Evolutionary conservation across 2,329 filamentous ascomycete genomes (phyloP).

Genomic region (Sarocladium kiliense): DNA sequence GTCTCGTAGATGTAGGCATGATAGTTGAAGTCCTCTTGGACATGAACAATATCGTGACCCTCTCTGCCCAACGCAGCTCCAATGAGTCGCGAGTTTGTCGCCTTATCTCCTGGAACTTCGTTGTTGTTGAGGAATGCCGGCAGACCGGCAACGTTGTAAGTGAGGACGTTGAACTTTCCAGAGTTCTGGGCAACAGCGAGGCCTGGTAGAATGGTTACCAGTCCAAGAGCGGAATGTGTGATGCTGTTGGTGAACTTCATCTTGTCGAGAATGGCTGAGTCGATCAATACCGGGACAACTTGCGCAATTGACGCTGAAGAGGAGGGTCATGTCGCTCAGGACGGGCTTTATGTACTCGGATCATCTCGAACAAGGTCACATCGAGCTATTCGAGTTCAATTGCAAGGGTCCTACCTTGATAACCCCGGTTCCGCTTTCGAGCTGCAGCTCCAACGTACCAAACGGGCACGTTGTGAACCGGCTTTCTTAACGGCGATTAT

Average conservation of each 20-base stretch:
- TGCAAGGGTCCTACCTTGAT: neutral
- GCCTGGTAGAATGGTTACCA: neutral
- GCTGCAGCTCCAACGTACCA: neutral
- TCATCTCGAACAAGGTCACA: neutral
- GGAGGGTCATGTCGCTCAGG: neutral
- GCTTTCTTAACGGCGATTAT: too few relatives aligned
- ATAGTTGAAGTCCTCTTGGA: slow-evolving; percentile 68
- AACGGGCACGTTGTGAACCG: too few relatives aligned
- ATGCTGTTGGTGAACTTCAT: neutral
- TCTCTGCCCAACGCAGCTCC: slow-evolving; percentile 52
- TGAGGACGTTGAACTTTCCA: slow-evolving; percentile 44
- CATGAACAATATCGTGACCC: slow-evolving; percentile 56
- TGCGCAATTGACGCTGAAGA: neutral
- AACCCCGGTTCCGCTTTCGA: neutral
- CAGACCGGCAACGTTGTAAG: slow-evolving; percentile 57
- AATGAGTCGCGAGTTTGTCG: slow-evolving; percentile 49
- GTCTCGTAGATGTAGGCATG: slow-evolving; percentile 58
- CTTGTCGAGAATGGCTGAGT: neutral
- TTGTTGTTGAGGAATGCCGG: slow-evolving; percentile 53
- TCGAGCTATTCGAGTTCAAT: neutral
- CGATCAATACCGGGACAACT: neutral
- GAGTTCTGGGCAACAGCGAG: neutral
- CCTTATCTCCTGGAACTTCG: slow-evolving; percentile 57
- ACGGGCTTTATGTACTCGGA: neutral
- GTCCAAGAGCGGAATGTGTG: neutral